phyloP scores from a whole-genome alignment of 139 green algal genomes.

The Chlamydomonas sphaeroides region DNA sequence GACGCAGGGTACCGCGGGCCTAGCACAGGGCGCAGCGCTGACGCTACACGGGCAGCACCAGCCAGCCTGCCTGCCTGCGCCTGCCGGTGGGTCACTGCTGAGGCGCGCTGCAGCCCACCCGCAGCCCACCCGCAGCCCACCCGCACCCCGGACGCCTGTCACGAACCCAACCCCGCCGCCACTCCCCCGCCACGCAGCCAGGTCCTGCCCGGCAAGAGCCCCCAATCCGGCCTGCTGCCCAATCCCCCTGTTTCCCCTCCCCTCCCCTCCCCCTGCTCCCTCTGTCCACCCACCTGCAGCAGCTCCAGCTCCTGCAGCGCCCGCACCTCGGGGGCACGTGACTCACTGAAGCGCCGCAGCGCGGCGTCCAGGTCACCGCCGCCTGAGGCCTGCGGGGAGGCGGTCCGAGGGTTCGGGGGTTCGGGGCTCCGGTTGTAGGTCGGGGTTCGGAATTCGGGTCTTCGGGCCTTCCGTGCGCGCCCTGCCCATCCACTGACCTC shows the following conservation, averaged over 20 bases:
- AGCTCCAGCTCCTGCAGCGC: constrained; percentile 45
- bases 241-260: neutral
- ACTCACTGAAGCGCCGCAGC: constrained; percentile 12
- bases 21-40: no score
- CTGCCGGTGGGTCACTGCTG: no score
- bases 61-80: no score
- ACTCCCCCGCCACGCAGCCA: no score
- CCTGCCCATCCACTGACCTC: neutral
- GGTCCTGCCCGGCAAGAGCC: neutral
- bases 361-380: neutral
- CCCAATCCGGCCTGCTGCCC: no score
- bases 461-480: no score
- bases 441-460: no score
- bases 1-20: no score
- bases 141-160: neutral
- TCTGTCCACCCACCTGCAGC: constrained; percentile 6
- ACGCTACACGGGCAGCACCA: no score
- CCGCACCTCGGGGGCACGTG: constrained; percentile 10
- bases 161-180: no score
- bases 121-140: neutral
- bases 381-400: neutral
- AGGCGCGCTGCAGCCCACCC: neutral
- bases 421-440: no score
- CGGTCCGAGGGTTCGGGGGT: no score
- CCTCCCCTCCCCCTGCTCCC: neutral